A percentile compares a stretch with the other conserved stretches of the same genome.
Conservation (phyloP, 2,329 filamentous ascomycete species). For the Neonectria hederae region DNA sequence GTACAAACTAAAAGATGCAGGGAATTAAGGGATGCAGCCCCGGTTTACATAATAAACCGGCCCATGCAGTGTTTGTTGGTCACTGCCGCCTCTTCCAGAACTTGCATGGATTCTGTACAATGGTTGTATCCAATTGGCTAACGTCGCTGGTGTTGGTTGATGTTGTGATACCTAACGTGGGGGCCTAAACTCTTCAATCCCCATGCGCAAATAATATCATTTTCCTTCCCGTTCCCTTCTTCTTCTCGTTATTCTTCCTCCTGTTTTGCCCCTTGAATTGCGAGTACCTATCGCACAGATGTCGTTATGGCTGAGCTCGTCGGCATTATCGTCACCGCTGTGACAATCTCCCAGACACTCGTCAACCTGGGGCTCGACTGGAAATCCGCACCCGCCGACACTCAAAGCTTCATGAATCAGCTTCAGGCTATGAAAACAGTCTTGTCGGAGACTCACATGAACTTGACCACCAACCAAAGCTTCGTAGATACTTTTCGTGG, state of each 20-base stretch:
- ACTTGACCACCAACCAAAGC: background rate
- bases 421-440: slow-evolving; percentile 18
- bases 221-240: background rate
- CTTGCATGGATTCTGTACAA: background rate
- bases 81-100: background rate
- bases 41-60: background rate
- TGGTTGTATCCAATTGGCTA: background rate
- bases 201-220: background rate
- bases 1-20: background rate
- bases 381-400: slow-evolving; percentile 7
- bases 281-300: background rate
- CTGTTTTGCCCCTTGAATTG: background rate
- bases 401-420: slow-evolving; percentile 3
- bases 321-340: slow-evolving; percentile 4
- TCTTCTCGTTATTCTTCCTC: background rate
- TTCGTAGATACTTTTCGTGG: slow-evolving; percentile 7
- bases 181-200: background rate
- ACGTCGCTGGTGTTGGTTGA: background rate
- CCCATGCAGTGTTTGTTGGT: background rate
- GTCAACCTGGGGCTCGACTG: slow-evolving; percentile 1
- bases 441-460: slow-evolving; percentile 16
- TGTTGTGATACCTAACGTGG: background rate
- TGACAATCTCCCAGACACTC: background rate
- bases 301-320: slow-evolving; percentile 7
- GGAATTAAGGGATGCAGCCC: background rate